Percentiles rank a stretch among this genome's conserved stretches.
Evolutionary conservation across 768 basidiomycete genomes (phyloP).

Genomic region (Collybia mongolica): DNA sequence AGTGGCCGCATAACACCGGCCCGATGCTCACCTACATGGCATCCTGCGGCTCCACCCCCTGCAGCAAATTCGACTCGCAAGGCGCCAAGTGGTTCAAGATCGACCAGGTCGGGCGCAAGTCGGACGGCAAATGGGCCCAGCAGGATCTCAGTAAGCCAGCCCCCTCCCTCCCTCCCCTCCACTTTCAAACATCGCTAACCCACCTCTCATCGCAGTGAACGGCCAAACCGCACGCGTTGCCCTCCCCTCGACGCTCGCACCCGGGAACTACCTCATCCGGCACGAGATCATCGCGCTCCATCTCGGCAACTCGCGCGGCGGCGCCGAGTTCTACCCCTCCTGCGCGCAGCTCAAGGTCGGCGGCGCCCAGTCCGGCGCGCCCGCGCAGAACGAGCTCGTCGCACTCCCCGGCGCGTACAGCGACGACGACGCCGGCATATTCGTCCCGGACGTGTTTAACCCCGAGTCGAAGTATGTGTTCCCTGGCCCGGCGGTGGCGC

Average conservation of each 20-base stretch:
- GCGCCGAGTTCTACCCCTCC: conserved; percentile 80
- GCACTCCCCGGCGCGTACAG: conserved; percentile 72
- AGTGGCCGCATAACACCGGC: conserved; percentile 59
- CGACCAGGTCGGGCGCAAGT: conserved; percentile 45
- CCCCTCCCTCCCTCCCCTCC: neutral
- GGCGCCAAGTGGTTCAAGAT: conserved; percentile 77
- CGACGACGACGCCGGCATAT: conserved; percentile 71
- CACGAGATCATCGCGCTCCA: conserved; percentile 83
- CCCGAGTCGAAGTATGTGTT: conserved; percentile 33
- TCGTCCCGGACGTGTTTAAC: conserved; percentile 47
- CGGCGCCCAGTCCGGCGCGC: conserved; percentile 51
- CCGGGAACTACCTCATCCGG: conserved; percentile 75
- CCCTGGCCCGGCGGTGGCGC: conserved; percentile 51
- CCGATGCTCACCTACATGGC: conserved; percentile 78
- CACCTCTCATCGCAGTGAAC: conserved; percentile 25
- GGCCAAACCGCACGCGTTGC: conserved; percentile 39
- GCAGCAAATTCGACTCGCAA: conserved; percentile 57
- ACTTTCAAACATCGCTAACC: neutral
- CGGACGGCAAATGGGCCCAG: conserved; percentile 49
- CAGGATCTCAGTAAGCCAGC: conserved; percentile 50
- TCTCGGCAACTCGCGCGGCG: conserved; percentile 50
- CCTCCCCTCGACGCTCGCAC: conserved; percentile 50
- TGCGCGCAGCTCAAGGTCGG: conserved; percentile 60
- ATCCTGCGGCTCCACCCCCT: conserved; percentile 53
- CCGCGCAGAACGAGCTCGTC: conserved; percentile 50